Evolutionary conservation across 352 stramenopile species (phyloP), one percentile per base, ranked within the genome.

Genomic region (Phytopythium litorale): DNA sequence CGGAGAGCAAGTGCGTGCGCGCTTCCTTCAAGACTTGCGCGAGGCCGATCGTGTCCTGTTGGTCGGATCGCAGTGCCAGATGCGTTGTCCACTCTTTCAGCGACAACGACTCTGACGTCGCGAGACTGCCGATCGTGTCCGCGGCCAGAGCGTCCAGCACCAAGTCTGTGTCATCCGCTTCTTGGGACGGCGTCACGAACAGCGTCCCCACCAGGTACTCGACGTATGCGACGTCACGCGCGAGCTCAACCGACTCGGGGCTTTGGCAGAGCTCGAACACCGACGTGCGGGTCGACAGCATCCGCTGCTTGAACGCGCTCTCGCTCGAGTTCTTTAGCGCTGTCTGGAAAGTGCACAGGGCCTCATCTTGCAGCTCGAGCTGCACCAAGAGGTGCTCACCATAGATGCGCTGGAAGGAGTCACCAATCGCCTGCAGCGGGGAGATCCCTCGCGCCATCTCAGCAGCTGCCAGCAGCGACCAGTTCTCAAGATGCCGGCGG

Each of bases 401-500:
- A 66, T 93, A 93, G 6, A 93, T 80, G 13, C 76, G 75, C 57
- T 73, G 73, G 54, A 94, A 91, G 23, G 82, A 76, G 30, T 78
- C 67, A 0, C 63, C 65, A n/a, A 88, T 81, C 13, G 79, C 79
- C 18, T 71, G 45, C 28, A 88, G 55, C 53, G 73, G 68, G 15
- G 65, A 42, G 7, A 85, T 61, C 50, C 79, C 77, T 28, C 84
- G 81, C 19, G 84, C 75, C 46, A 94, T 77, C 66, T 94, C 84
- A 4, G 78, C 71, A 0, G 73, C 80, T 6, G 82, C 68, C 21
- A 94, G 64, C 46, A 84, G 70, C 7, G 82, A 87, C 84, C 84
- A 94, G 48, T 90, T 92, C 50, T 92, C 76, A 30, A 94, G 63
- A 43, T 94, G 79, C 15, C 84, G 76, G 25, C 79, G 79, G 56